A percentile compares a stretch with the other conserved stretches of the same genome.
Evolutionary conservation across 805 yeast genomes (phyloP).

Genomic region (Saccharomycopsis javanensis): DNA sequence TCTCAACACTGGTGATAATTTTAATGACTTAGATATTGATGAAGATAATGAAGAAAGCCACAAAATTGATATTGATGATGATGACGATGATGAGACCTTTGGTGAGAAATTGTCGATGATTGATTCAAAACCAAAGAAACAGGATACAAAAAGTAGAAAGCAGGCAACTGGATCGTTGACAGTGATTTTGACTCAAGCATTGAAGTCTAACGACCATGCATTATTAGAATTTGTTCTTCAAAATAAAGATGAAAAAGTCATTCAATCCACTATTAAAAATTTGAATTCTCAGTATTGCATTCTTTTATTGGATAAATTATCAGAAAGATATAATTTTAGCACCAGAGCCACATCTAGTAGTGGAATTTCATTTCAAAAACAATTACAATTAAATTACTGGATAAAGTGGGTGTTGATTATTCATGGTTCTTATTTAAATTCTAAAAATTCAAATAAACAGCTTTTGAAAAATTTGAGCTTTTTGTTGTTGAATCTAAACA

Average conservation of each 20-base stretch:
- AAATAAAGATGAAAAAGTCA: constrained; percentile 40
- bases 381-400: constrained; percentile 56
- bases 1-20: constrained; percentile 50
- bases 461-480: constrained; percentile 41
- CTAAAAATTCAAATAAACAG: constrained; percentile 37
- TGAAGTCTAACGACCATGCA: constrained; percentile 77
- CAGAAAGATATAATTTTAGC: constrained; percentile 32
- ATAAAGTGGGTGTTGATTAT: constrained; percentile 75
- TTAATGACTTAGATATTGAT: constrained; percentile 42
- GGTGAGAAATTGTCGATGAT: constrained; percentile 39
- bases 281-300: constrained; percentile 48
- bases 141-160: constrained; percentile 24
- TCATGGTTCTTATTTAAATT: constrained; percentile 64
- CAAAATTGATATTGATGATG: constrained; percentile 22
- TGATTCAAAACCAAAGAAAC: constrained; percentile 22
- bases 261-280: constrained; percentile 45
- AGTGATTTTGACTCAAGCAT: constrained; percentile 78
- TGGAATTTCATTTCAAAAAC: constrained; percentile 32
- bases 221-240: constrained; percentile 74
- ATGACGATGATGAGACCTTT: constrained; percentile 35
- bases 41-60: constrained; percentile 27
- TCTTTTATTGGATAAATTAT: constrained; percentile 46
- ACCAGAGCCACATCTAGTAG: constrained; percentile 27
- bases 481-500: constrained; percentile 48
- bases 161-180: constrained; percentile 71